Percentiles rank a stretch among this genome's conserved stretches.
Conservation (phyloP, 345 rosid genomes). For the Brassica incana region DNA sequence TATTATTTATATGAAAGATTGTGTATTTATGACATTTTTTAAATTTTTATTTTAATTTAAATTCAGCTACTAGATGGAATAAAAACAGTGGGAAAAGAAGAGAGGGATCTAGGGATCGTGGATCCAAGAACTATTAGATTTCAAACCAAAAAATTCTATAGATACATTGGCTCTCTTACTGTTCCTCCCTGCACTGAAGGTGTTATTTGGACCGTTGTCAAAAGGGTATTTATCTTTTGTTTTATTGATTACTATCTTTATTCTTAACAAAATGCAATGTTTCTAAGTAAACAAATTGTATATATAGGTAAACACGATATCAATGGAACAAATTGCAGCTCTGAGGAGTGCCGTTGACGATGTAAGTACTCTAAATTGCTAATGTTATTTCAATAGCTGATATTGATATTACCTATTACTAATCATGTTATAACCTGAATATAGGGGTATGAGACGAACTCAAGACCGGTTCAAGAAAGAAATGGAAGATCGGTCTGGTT, state of each 20-base stretch:
- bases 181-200: conserved; percentile 80
- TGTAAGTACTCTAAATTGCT: conserved; percentile 43
- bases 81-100: conserved; percentile 34
- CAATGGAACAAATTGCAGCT: conserved; percentile 58
- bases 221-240: conserved; percentile 39
- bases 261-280: background rate
- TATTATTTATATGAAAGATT: background rate
- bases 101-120: conserved; percentile 43
- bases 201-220: conserved; percentile 62
- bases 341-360: conserved; percentile 57
- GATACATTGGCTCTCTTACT: conserved; percentile 72
- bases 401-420: background rate
- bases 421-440: background rate
- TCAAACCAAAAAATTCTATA: conserved; percentile 54
- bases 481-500: conserved; percentile 47
- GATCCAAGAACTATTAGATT: conserved; percentile 54
- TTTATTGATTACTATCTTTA: background rate
- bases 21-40: background rate
- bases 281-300: background rate
- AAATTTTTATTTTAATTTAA: background rate
- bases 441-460: conserved; percentile 65
- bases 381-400: background rate
- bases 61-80: conserved; percentile 51
- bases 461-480: conserved; percentile 61
- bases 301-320: conserved; percentile 58